These are phyloP conservation scores for Ailanthus altissimus DNA, from an alignment of 345 rosid species.

Conservation along the genomic window DNA sequence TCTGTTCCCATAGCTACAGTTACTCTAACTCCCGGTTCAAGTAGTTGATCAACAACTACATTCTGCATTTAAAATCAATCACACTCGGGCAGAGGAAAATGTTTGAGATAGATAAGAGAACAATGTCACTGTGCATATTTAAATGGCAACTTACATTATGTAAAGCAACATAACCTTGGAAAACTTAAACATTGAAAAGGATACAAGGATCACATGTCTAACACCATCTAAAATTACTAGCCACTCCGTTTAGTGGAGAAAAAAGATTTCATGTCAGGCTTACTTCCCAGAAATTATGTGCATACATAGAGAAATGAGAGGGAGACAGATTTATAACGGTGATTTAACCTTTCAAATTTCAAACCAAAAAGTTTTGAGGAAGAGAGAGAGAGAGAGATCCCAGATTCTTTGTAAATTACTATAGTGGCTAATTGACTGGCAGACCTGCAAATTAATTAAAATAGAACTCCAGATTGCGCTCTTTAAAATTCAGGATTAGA, in stretches of 20 bases:
- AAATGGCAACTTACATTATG: neutral
- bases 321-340: neutral
- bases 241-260: too few relatives aligned
- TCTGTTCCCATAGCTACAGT: conserved; percentile 86
- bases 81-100: neutral
- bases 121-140: neutral
- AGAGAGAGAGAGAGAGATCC: neutral
- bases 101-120: neutral
- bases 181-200: neutral
- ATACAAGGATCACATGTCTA: neutral
- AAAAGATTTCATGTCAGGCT: neutral
- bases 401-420: neutral
- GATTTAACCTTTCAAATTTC: neutral
- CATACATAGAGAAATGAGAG: neutral
- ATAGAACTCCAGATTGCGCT: neutral
- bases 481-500: neutral
- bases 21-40: conserved; percentile 79
- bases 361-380: neutral
- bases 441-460: neutral
- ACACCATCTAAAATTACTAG: neutral
- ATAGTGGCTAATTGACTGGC: neutral
- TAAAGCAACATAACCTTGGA: neutral
- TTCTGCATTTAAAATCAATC: conserved; percentile 50
- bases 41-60: conserved; percentile 61
- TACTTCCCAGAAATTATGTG: neutral